Evolutionary conservation across 1,139 yeast species (phyloP), one percentile per base, ranked within the genome.

Genomic region (Lodderomyces metapsilosis): DNA sequence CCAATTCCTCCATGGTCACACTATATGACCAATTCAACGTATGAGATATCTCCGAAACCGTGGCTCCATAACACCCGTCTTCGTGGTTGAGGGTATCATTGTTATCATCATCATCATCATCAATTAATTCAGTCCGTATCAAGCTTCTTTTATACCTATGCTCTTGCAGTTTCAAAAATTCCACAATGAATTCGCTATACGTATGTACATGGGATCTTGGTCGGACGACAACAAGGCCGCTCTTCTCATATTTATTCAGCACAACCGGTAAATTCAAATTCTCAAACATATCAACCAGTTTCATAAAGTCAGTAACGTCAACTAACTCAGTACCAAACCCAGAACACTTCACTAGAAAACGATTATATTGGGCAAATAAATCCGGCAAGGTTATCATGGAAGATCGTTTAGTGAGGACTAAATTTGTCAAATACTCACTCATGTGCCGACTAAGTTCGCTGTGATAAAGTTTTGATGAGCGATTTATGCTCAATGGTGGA

Each of bases 1-100:
- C 80, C 13, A 88, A 60, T 49, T 87, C 88, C 54, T 87, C 94
- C 12, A 68, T 69, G 2, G 91, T 75, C 13, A 88, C 80, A 24
- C 80, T 77, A 34, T 82, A 70, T 13, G 91, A 81, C 91, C 94
- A 87, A 36, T 62, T 62, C 41, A 71, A 67, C 30, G 59, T 51
- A 36, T 58, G 64, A 5, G 73, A 63, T 8, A 72, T 60, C 42
- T 71, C 70, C 1, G 74, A 61, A 2, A 68, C 56, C 1, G 74
- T 65, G 37, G 52, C 57, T 1, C 77, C 77, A 40, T 51, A 55
- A 13, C 49, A 45, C 36, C 50, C 59, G 23, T 56, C 56, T 17
- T 57, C 54, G 17, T 53, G 49, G 18, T 58, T 49, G 42, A 61
- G 61, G 11, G 15, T 33, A 25, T 35, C 39, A 33, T 28, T 36